phyloP scores from a whole-genome alignment of 2,329 filamentous ascomycete genomes.

The Exophiala mesophila region DNA sequence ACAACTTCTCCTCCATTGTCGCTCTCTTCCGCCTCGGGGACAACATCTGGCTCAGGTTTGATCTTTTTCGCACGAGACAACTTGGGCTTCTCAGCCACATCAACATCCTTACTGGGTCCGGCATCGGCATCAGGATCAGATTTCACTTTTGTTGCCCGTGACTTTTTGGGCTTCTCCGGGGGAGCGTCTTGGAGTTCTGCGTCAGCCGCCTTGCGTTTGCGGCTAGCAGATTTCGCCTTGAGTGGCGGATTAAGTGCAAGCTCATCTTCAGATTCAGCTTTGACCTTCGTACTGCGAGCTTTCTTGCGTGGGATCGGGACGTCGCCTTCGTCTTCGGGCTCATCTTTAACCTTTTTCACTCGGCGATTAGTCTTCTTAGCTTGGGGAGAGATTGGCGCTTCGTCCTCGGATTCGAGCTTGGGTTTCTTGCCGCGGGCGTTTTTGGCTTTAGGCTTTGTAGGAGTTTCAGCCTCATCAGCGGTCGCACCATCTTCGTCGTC shows the following conservation, averaged over 20 bases:
- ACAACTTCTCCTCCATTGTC: constrained; percentile 43
- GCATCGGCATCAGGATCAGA: constrained; percentile 39
- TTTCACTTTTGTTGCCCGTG: constrained; percentile 47
- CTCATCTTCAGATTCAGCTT: constrained; percentile 30
- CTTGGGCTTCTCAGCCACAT: constrained; percentile 1
- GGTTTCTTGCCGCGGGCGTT: constrained; percentile 3
- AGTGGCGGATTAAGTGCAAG: constrained; percentile 6
- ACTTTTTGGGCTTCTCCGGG: constrained; percentile 29
- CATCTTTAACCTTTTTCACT: constrained; percentile 30
- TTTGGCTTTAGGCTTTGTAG: constrained; percentile 10
- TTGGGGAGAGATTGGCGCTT: constrained; percentile 22
- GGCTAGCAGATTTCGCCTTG: constrained; percentile 16
- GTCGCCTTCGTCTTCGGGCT: constrained; percentile 21
- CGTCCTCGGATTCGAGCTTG: constrained; percentile 5
- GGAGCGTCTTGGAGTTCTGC: constrained; percentile 27
- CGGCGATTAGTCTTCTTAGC: constrained; percentile 14
- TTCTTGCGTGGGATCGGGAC: constrained; percentile 7
- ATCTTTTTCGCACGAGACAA: not conserved
- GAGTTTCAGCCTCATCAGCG: constrained; percentile 20
- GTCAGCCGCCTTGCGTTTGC: constrained; percentile 19
- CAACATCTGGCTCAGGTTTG: not conserved
- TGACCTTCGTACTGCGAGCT: constrained; percentile 26
- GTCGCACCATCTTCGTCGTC: constrained; percentile 26
- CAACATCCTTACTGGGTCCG: constrained; percentile 8
- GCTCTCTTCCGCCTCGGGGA: constrained; percentile 35